Percentiles rank a stretch among this genome's conserved stretches.
Evolutionary conservation across 2,329 filamentous ascomycete species (phyloP).

Genomic region (Phialophora tarda): DNA sequence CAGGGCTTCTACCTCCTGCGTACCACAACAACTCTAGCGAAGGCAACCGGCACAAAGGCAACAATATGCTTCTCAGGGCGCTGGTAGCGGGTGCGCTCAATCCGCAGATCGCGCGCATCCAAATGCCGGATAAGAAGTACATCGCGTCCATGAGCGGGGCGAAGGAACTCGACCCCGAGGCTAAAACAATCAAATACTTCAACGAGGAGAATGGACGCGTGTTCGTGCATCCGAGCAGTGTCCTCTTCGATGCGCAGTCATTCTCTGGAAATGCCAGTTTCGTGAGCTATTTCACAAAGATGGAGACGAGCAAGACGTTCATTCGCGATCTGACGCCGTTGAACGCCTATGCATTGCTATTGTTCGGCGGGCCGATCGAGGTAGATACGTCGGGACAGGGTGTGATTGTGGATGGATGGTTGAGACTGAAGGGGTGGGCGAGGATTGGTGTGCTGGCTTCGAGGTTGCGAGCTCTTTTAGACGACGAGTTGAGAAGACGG

Average conservation of each 20-base stretch:
- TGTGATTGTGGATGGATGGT: conserved; percentile 89
- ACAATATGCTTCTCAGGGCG: conserved; percentile 65
- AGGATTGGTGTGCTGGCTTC: conserved; percentile 89
- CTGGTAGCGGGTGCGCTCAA: conserved; percentile 75
- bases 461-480: conserved; percentile 81
- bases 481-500: conserved; percentile 79
- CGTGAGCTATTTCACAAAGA: conserved; percentile 88
- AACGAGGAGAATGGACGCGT: conserved; percentile 83
- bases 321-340: conserved; percentile 91
- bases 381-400: conserved; percentile 88
- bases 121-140: conserved; percentile 95
- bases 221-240: conserved; percentile 90
- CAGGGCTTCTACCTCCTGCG: conserved; percentile 72
- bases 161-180: conserved; percentile 91
- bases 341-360: conserved; percentile 83
- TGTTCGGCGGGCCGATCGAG: conserved; percentile 81
- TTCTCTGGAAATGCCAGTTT: conserved; percentile 77
- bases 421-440: conserved; percentile 86
- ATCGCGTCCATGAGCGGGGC: conserved; percentile 84
- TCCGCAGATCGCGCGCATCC: conserved; percentile 89
- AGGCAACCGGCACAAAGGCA: conserved; percentile 35
- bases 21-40: conserved; percentile 57
- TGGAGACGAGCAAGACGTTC: conserved; percentile 90
- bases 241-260: conserved; percentile 85
- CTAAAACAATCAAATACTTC: conserved; percentile 89